These are phyloP conservation scores for Paracorniculantispora psalliotae DNA, from an alignment of 2,329 filamentous ascomycete species.

Conservation along the genomic window DNA sequence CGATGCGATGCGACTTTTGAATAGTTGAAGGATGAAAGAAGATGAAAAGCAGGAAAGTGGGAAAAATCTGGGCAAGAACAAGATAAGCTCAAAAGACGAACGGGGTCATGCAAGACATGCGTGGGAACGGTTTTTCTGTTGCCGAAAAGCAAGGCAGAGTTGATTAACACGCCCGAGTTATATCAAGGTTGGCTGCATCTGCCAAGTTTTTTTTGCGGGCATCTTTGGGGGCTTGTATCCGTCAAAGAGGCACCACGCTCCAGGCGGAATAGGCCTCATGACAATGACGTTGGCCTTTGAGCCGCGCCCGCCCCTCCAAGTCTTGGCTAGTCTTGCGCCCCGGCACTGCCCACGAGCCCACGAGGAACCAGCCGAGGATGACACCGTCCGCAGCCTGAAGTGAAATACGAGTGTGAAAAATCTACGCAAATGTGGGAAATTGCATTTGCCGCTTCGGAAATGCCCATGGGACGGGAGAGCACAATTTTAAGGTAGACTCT, in stretches of 20 bases:
- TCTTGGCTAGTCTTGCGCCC: background rate
- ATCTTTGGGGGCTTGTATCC: background rate
- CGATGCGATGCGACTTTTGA: too few species aligned
- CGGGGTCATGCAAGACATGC: background rate
- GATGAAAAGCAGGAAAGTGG: background rate
- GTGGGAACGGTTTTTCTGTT: background rate
- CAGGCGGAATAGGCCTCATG: background rate
- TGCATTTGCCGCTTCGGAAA: background rate
- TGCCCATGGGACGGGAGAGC: background rate
- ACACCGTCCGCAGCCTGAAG: too few species aligned
- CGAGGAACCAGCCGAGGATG: background rate
- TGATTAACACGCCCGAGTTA: background rate
- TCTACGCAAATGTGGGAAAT: background rate
- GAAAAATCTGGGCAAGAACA: background rate
- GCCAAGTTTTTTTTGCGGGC: conserved; percentile 7
- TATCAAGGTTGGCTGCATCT: conserved; percentile 3
- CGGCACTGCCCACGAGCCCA: background rate
- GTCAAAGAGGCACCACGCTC: too few species aligned
- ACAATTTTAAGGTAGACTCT: background rate
- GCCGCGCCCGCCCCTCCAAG: too few species aligned
- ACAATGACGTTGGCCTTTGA: conserved; percentile 1
- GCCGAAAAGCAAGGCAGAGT: background rate
- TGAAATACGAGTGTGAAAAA: too few species aligned
- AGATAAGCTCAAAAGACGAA: conserved; percentile 1
- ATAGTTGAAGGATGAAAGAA: background rate